Conservation (phyloP, 2,329 filamentous ascomycete species). For the Trichoderma sp. region DNA sequence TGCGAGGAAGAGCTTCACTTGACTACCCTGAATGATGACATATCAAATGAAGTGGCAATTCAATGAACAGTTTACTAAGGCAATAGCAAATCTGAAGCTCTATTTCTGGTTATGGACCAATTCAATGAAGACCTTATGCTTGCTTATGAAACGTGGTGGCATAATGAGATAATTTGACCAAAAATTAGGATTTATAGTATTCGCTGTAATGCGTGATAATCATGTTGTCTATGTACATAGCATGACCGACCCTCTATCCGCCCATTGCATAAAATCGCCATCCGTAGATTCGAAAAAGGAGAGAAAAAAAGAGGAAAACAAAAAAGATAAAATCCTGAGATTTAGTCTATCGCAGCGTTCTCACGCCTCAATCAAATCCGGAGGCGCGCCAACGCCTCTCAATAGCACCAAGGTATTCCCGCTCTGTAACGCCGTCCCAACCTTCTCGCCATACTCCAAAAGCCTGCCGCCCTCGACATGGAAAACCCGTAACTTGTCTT, state of each 20-base stretch:
- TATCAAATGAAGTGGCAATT: neutral
- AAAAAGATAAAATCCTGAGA: neutral
- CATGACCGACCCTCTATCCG: neutral
- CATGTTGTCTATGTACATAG: neutral
- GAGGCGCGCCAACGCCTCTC: constrained; percentile 80
- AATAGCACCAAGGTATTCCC: constrained; percentile 91
- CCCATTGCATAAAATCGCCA: neutral
- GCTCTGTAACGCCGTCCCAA: constrained; percentile 71
- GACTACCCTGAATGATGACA: neutral
- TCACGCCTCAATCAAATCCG: constrained; percentile 65
- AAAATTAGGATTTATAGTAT: neutral
- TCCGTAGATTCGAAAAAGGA: neutral
- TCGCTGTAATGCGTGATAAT: neutral
- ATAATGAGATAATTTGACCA: neutral
- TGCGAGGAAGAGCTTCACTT: constrained; percentile 27
- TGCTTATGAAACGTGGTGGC: neutral
- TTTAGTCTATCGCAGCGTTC: neutral
- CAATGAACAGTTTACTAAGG: neutral
- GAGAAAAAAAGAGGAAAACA: neutral
- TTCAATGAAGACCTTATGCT: neutral
- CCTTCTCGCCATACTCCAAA: constrained; percentile 84
- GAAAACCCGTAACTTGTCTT: constrained; percentile 82
- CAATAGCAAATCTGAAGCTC: neutral
- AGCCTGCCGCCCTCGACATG: constrained; percentile 89
- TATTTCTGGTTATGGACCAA: neutral